Evolutionary conservation across 75 land plant species (phyloP).

Genomic region (Ceratopteris richardii): DNA sequence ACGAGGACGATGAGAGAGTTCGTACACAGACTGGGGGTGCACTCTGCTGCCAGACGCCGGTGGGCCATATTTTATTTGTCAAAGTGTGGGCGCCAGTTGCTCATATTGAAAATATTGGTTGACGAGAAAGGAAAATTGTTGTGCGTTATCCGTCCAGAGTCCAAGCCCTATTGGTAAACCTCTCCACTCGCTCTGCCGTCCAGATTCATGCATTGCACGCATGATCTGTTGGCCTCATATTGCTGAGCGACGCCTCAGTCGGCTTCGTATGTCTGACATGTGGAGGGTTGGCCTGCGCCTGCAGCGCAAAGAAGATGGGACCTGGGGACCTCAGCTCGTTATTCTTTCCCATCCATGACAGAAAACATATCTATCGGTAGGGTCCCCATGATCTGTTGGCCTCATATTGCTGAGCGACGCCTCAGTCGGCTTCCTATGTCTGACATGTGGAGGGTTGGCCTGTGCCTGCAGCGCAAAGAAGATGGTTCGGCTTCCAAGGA

Average conservation of each 20-base stretch:
- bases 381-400: conserved; percentile 30
- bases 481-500: conserved; percentile 4
- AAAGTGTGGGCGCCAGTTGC: too few species aligned
- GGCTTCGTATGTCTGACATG: too few species aligned
- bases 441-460: conserved; percentile 35
- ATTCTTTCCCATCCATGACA: conserved; percentile 29
- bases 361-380: conserved; percentile 18
- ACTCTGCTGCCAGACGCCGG: too few species aligned
- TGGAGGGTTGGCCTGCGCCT: conserved; percentile 26
- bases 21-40: too few species aligned
- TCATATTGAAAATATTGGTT: too few species aligned
- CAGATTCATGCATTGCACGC: conserved; percentile 26
- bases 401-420: conserved; percentile 37
- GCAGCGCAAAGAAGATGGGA: too few species aligned
- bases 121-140: too few species aligned
- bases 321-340: conserved; percentile 43
- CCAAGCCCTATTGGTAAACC: not conserved
- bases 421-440: conserved; percentile 32
- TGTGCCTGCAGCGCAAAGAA: conserved; percentile 23
- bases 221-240: too few species aligned
- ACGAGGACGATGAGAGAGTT: too few species aligned
- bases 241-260: too few species aligned
- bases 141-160: conserved; percentile 36
- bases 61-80: too few species aligned
- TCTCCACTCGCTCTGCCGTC: not conserved